Base-by-base conservation (phyloP, 2,329 filamentous ascomycete species). In the Cucurbitaria berberidis region DNA sequence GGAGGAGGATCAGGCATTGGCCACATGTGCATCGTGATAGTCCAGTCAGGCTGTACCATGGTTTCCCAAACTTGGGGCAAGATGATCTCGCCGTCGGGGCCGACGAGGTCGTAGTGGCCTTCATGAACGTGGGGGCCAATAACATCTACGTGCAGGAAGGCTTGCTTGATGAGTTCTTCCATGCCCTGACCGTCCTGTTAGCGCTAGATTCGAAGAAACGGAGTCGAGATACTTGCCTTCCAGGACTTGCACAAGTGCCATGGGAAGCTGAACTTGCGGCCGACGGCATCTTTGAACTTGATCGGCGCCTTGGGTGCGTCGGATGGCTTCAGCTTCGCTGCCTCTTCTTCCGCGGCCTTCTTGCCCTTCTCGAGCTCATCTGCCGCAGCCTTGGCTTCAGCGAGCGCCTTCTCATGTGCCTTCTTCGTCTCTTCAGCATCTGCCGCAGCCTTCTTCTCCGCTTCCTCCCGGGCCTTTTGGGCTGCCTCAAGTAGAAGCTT, bases 161-260 rank as follows among this genome's bases (percentile, higher is more conserved):
- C 79, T 64, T 81, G 78, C 57, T 78, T 77, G 70, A 81, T 80
- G 42, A 81, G 70, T 26, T 71, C 69, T 57, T 80, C 77, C 78
- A 81, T 80, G 30, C 78, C 78, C 72, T 80, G 45, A 41, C 83
- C 85, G 78, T 96, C 96, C 24, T 63, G 88, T 88, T 73, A 96
- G 90, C 45, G 11, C 11, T 22, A 6, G 38, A 15, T 8, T 11
- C n/a, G 16, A 21, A 9, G 9, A 3, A 34, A 15, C 15, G 27
- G 11, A 10, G 11, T 13, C n/a, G 15, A 7, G 89, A 24, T 38
- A 86, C 81, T 73, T 91, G 64, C 66, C 63, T 70, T 68, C 66
- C 67, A 72, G 1, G 67, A 64, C 32, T 66, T 64, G 48, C 65
- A 69, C 24, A 68, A 22, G 15, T 68, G 42, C 53, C 59, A 72